Evolutionary conservation across 2,329 filamentous ascomycete species (phyloP).

Genomic region (Aureobasidium sp.): DNA sequence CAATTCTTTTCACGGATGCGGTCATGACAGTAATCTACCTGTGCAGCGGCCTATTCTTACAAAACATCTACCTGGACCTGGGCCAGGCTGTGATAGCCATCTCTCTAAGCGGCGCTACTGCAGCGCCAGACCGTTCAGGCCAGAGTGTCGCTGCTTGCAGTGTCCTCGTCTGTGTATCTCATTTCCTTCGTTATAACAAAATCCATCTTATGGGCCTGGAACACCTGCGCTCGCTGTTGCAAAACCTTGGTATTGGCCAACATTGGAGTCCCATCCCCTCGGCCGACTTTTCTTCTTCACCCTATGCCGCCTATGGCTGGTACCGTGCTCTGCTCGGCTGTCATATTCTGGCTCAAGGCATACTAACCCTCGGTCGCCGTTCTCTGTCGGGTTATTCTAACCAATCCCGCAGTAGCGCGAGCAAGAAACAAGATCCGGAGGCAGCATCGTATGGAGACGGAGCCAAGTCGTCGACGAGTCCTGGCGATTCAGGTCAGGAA

Average conservation of each 20-base stretch:
- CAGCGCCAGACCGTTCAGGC: conserved; percentile 58
- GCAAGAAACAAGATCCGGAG: conserved; percentile 48
- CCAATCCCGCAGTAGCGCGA: conserved; percentile 1
- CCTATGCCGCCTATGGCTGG: conserved; percentile 53
- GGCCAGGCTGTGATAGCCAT: conserved; percentile 91
- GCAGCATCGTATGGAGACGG: conserved; percentile 31
- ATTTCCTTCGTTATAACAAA: conserved; percentile 46
- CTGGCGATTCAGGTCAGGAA: conserved; percentile 35
- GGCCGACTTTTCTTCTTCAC: conserved; percentile 19
- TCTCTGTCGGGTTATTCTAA: conserved; percentile 2
- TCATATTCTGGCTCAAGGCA: conserved; percentile 65
- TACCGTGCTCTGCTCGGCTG: conserved; percentile 61
- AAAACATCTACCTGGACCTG: conserved; percentile 80
- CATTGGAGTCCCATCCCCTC: conserved; percentile 20
- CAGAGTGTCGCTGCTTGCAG: conserved; percentile 66
- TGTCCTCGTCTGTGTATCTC: conserved; percentile 52
- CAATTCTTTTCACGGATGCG: conserved; percentile 74
- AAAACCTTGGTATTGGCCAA: conserved; percentile 27
- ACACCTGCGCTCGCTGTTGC: conserved; percentile 30
- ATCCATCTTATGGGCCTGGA: conserved; percentile 31
- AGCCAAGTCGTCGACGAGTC: conserved; percentile 15
- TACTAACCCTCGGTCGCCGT: conserved; percentile 59
- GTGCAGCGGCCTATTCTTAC: conserved; percentile 47
- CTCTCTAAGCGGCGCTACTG: conserved; percentile 74
- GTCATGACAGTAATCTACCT: conserved; percentile 70